Evolutionary conservation across 73 alveolate species (phyloP), one percentile per base, ranked within the genome.

Genomic region (Paramecium sexaurelia): DNA sequence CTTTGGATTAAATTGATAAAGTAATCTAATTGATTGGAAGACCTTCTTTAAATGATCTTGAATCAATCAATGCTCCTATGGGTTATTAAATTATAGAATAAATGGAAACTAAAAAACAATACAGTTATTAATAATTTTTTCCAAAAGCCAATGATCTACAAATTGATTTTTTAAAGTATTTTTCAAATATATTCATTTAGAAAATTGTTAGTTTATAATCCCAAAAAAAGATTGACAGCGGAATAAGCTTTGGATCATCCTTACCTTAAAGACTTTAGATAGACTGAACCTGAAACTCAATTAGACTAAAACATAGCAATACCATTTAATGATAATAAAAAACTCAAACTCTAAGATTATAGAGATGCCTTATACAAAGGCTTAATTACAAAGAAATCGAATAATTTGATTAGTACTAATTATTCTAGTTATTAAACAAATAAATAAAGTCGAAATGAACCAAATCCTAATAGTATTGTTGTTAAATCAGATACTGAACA

Each of bases 21-120:
- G 84, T 97, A 13, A 40, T 94, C 29, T 68, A 92, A 39, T 69
- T 95, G 35, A 55, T 91, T n/a, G 99, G 99, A 35, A 95, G 96
- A 20, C 98, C 99, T 6, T 94, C 93, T 24, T 51, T 24, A 89
- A 17, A 7, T 11, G 73, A 41, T 41, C 39, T 45, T 8, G 90
- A 71, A 20, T 32, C 86, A 19, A 71, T 71, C 26, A 71, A 37
- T 71, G 86, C 86, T 13, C 86, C 86, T 13, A 71, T 71, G 86
- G 86, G 86, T 35, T 33, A 20, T 35, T 19, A 71, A 71, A 71
- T 78, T 43, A 24, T 78, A 19, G 71, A 43, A 29, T 24, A 78
- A 78, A 22, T 78, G 39, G 73, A 78, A 5, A 20, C 32, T 3
- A 78, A 43, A 29, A 78, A 78, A 8, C 4, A 45, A 45, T 24